Base-by-base conservation (phyloP, 2,329 filamentous ascomycete genomes). In the Fusarium sp. region DNA sequence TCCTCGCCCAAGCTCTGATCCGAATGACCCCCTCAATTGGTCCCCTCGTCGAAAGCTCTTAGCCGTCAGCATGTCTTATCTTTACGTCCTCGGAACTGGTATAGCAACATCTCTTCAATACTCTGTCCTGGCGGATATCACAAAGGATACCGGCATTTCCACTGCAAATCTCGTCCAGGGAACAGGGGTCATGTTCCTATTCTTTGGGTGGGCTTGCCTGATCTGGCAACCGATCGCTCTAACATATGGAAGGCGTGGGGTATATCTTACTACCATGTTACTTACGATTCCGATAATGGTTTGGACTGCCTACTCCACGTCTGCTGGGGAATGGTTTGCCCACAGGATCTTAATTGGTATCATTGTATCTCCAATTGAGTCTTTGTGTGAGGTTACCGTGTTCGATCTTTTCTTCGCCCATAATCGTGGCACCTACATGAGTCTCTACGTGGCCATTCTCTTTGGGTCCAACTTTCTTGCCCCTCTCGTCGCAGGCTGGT, bases 321-420 rank as follows among this genome's bases (percentile, higher is more conserved):
- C 61, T 8, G 18, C 61, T 18, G 55, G 44, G 6, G 53, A 45
- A 8, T 64, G 54, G 61, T 64, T 50, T 36, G 61, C 55, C 1
- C 42, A 64, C 11, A 24, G 61, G 22, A 30, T 64, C 12, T 42
- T 64, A 8, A 60, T 64, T 9, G 54, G 61, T 1, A 50, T 50
- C 8, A 22, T 64, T 3, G 42, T 60, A 2, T 60, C 44, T 3
- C 61, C 61, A 6, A 60, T 64, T 1, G 54, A 64, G 44, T 50
- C 61, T 8, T 4, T 64, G 3, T 60, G 54, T 18, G 54, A 64
- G 17, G 55, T 50, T 5, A 60, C 54, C 7, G 54, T 64, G 1
- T 64, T 60, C 13, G 61, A 63, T 13, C 54, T 60, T 15, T 60
- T 59, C 44, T 63, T 63, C 18, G 54, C 54, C 13, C 61, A 63